Conservation (phyloP, 441 rosid species). For the Erodium trifolium region DNA sequence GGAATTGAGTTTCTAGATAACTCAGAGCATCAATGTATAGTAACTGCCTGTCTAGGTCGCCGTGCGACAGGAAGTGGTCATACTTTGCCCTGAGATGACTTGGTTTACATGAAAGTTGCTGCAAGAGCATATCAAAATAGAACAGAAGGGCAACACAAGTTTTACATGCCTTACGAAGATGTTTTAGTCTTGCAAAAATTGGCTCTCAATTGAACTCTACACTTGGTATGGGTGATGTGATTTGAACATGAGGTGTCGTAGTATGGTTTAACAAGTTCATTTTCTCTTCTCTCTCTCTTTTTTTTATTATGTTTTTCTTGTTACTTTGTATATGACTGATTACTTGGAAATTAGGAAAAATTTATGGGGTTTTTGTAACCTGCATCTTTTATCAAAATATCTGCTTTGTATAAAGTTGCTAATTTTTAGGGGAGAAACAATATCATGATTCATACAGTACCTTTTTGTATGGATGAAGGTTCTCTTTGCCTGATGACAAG, state of each 20-base stretch:
- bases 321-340: background rate
- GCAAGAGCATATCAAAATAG: background rate
- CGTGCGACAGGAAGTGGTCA: too few relatives aligned
- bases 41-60: too few relatives aligned
- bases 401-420: background rate
- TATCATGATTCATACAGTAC: background rate
- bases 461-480: background rate
- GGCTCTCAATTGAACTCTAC: constrained; percentile 5
- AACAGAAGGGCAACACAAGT: background rate
- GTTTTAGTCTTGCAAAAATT: background rate
- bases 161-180: background rate
- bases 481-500: background rate
- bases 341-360: background rate
- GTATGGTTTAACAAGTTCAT: background rate
- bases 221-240: background rate
- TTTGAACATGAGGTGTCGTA: background rate
- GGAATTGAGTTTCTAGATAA: too few relatives aligned
- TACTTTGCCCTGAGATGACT: too few relatives aligned
- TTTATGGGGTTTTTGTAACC: background rate
- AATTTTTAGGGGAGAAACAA: background rate
- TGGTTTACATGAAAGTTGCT: background rate
- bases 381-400: background rate
- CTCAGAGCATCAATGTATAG: too few relatives aligned
- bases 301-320: background rate
- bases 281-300: background rate